Base-by-base conservation (phyloP, 2,329 filamentous ascomycete species). In the Lojkania enalia region DNA sequence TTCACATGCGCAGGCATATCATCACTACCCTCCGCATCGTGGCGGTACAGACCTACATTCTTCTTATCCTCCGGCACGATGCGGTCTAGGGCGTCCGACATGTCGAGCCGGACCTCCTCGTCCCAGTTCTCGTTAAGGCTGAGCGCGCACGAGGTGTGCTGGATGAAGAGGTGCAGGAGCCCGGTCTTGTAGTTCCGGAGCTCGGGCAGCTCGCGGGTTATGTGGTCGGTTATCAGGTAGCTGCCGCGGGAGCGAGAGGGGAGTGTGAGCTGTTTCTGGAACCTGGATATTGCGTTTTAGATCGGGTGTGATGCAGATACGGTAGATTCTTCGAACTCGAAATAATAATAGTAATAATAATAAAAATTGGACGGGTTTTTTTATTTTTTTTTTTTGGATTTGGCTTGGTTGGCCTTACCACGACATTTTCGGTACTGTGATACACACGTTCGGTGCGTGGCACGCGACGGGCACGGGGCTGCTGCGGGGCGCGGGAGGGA, bases 1-100 rank as follows among this genome's bases (percentile, higher is more conserved):
- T 99, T 99, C 69, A 99, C 86, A 71, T 99, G 94, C 47, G 90
- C 91, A 82, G 94, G 94, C 90, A 97, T 96, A 71, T 97, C 94
- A 74, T 99, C 94, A 39, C 63, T 58, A 2, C 94, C 94, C 77
- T 96, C 94, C 0, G 86, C 91, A 61, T 81, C 83, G 73, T 99
- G 94, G 32, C 88, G 77, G 72, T 97, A 99, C 35, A 97, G 69
- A 6, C 67, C 65, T 38, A 49, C 41, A 1, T 70, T 69, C 57
- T 73, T 71, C 54, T 64, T 80, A 43, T 95, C 91, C 63, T 88
- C 87, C 0, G 91, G 90, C 31, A 86, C 94, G 61, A 99, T 87
- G 33, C 90, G 79, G 71, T 99, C 92, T 55, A 99, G 77, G 35
- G 92, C 90, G 74, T 96, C 90, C 64, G 83, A 90, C 92, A 97